Conservation (phyloP, 106 monocot species). For the Triglochin maritima region DNA sequence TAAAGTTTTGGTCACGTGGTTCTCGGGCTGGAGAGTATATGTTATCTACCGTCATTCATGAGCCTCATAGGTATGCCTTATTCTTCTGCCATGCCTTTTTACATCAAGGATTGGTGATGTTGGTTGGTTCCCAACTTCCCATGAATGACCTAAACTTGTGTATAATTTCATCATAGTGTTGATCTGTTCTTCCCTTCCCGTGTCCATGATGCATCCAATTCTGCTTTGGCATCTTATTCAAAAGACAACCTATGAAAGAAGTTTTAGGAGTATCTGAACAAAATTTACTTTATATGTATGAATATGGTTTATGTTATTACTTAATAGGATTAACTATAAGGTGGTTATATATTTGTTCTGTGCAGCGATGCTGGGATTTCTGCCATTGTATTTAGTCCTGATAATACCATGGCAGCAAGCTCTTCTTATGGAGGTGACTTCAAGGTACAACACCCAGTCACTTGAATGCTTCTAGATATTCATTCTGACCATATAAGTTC, state of each 20-base stretch:
- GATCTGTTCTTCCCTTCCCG: too few species aligned
- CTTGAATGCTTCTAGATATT: not conserved
- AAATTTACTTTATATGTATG: too few species aligned
- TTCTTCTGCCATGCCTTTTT: not conserved
- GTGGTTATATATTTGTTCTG: not conserved
- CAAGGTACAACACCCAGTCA: conserved; percentile 44
- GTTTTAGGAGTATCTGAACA: too few species aligned
- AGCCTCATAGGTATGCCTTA: conserved; percentile 70
- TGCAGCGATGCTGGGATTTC: conserved; percentile 65
- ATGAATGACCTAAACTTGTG: too few species aligned
- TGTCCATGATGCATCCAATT: too few species aligned
- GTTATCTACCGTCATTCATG: conserved; percentile 83
- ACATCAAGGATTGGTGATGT: not conserved
- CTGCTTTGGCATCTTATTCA: too few species aligned
- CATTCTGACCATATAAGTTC: not conserved
- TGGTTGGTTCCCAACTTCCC: too few species aligned
- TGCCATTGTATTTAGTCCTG: conserved; percentile 65
- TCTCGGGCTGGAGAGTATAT: conserved; percentile 41
- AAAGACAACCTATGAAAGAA: too few species aligned
- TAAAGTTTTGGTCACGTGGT: conserved; percentile 69
- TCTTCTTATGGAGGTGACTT: conserved; percentile 89
- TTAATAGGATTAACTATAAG: too few species aligned
- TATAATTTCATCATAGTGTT: too few species aligned
- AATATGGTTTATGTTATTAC: too few species aligned
- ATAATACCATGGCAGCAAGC: conserved; percentile 57